These are phyloP conservation scores for Darksidea phi DNA, from an alignment of 495 filamentous ascomycete genomes.

Conservation along the genomic window DNA sequence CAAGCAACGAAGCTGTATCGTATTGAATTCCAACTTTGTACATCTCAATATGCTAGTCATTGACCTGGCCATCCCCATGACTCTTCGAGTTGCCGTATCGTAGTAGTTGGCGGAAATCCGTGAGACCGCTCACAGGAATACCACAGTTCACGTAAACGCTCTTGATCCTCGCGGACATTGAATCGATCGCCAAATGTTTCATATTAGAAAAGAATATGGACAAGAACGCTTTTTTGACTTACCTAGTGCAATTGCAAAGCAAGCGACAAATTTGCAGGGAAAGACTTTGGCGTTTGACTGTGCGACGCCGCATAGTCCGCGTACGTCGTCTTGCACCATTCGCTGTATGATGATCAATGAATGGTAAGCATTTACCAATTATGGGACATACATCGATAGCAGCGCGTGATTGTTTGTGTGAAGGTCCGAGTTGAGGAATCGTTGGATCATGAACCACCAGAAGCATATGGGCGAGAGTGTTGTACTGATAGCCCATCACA, in stretches of 20 bases:
- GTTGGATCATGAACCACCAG: constrained; percentile 32
- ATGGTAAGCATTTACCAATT: background rate
- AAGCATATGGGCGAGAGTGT: constrained; percentile 27
- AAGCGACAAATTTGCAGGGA: constrained; percentile 27
- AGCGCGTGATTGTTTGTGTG: constrained; percentile 25
- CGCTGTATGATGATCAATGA: constrained; percentile 1
- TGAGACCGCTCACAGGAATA: constrained; percentile 11
- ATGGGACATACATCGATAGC: constrained; percentile 28
- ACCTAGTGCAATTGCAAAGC: constrained; percentile 30
- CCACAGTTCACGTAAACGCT: constrained; percentile 12
- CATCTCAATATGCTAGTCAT: background rate
- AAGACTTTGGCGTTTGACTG: constrained; percentile 22
- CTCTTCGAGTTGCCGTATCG: constrained; percentile 27
- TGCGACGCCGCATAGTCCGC: constrained; percentile 29
- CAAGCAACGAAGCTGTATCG: background rate
- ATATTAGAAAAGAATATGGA: too few relatives aligned
- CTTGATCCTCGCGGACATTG: constrained; percentile 20
- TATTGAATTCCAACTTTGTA: background rate
- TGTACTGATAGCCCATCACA: constrained; percentile 33
- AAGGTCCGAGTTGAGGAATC: constrained; percentile 32
- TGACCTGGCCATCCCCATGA: constrained; percentile 22
- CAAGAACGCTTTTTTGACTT: too few relatives aligned
- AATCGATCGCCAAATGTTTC: constrained; percentile 29
- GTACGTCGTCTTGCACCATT: constrained; percentile 31
- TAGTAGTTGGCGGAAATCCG: constrained; percentile 27